These are phyloP conservation scores for Daedaleopsis nitida DNA, from an alignment of 768 basidiomycete species.

Conservation along the genomic window DNA sequence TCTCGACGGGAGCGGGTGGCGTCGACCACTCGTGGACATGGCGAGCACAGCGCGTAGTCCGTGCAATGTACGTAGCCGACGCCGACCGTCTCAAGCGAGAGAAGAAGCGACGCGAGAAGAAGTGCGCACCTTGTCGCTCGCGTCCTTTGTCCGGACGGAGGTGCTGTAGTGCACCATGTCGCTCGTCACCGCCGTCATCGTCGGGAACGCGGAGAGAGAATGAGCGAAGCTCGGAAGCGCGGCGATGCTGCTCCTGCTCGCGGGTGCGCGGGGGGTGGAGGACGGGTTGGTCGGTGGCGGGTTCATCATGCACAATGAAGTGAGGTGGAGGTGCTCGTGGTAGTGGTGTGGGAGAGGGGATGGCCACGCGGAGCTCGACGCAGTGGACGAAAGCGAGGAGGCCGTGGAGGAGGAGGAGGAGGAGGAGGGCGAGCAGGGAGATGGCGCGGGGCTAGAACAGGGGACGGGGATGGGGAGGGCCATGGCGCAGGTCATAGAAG, in stretches of 20 bases:
- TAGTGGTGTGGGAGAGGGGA: conserved; percentile 2
- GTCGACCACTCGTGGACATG: not conserved
- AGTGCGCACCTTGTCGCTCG: conserved; percentile 28
- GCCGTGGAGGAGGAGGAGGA: conserved; percentile 17
- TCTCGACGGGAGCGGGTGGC: not conserved
- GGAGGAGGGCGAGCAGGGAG: conserved; percentile 19
- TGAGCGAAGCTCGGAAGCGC: conserved; percentile 32
- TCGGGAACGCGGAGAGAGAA: conserved; percentile 32
- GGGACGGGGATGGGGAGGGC: not conserved
- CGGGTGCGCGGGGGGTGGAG: conserved; percentile 6
- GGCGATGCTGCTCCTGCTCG: conserved; percentile 22
- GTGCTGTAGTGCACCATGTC: conserved; percentile 34
- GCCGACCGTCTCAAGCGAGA: not conserved
- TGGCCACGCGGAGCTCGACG: conserved; percentile 6
- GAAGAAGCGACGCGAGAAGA: conserved; percentile 1
- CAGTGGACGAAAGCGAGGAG: conserved; percentile 8
- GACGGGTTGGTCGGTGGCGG: not conserved
- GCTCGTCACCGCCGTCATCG: conserved; percentile 30
- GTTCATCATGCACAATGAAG: not conserved
- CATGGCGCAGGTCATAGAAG: not conserved
- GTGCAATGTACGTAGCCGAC: not conserved
- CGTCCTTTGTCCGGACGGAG: conserved; percentile 25
- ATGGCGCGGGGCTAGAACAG: conserved; percentile 16
- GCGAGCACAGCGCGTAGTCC: not conserved
- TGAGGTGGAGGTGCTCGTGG: not conserved